A percentile compares a stretch with the other conserved stretches of the same genome.
Conservation (phyloP, 1,284 basidiomycete genomes). For the Leucoagaricus sp. region DNA sequence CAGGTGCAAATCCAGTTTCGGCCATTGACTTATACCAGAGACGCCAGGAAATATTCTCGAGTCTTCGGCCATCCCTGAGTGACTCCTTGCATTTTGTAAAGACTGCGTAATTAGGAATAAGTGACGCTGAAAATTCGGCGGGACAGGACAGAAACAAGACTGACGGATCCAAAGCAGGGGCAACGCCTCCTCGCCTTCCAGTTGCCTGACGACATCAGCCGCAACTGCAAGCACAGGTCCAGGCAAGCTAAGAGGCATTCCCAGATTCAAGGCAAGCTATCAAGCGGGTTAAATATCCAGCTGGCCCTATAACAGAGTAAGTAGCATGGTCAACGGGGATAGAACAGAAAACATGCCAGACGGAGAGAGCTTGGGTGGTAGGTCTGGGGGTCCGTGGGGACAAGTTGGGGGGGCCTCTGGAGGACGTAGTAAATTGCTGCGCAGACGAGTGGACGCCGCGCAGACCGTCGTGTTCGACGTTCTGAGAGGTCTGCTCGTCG, state of each 20-base stretch:
- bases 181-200: conserved; percentile 66
- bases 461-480: conserved; percentile 10
- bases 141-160: conserved; percentile 24
- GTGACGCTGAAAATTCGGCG: conserved; percentile 14
- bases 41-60: conserved; percentile 87
- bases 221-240: conserved; percentile 64
- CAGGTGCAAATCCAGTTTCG: conserved; percentile 27
- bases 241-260: conserved; percentile 54
- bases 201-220: conserved; percentile 60
- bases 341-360: not conserved
- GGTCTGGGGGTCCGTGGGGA: conserved; percentile 3
- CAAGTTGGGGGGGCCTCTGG: not conserved
- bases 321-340: conserved; percentile 4
- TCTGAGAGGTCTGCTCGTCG: conserved; percentile 8
- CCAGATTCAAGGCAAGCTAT: not conserved
- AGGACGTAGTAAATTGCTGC: not conserved
- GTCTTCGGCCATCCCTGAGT: conserved; percentile 72
- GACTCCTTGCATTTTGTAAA: conserved; percentile 84
- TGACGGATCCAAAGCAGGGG: conserved; percentile 64
- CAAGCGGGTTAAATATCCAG: not conserved
- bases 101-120: conserved; percentile 45
- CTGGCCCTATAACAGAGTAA: not conserved
- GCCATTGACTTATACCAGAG: conserved; percentile 76
- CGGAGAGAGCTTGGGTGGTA: not conserved
- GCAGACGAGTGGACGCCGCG: conserved; percentile 3